A percentile compares a stretch with the other conserved stretches of the same genome.
Conservation (phyloP, 371 early-diverging fungal species). For the Mucor plumbeus region DNA sequence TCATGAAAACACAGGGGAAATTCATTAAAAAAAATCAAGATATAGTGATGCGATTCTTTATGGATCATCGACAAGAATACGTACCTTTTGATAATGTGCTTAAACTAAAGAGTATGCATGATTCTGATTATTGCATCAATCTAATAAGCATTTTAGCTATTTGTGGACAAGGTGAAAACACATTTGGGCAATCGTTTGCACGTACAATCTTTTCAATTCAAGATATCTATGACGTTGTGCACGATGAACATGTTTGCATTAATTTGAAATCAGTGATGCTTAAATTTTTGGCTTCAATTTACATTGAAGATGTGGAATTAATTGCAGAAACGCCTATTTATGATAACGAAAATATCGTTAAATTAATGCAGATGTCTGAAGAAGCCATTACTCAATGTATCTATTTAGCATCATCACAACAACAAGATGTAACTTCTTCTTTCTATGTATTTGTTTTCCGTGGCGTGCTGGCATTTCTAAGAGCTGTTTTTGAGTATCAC, state of each 20-base stretch:
- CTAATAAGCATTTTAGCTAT: conserved; percentile 47
- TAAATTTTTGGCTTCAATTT: conserved; percentile 41
- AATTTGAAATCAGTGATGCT: conserved; percentile 32
- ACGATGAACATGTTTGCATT: conserved; percentile 17
- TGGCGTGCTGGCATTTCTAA: conserved; percentile 38
- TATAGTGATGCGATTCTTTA: conserved; percentile 43
- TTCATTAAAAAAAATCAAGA: conserved; percentile 55
- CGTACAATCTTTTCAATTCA: conserved; percentile 39
- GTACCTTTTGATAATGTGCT: conserved; percentile 35
- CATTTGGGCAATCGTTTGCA: conserved; percentile 56
- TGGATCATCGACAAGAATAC: conserved; percentile 49
- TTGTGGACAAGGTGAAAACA: conserved; percentile 60
- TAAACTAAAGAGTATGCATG: conserved; percentile 19
- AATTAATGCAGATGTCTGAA: conserved; percentile 24
- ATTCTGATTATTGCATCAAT: conserved; percentile 45
- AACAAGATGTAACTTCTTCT: not conserved
- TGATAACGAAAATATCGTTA: conserved; percentile 27
- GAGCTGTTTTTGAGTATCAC: conserved; percentile 40
- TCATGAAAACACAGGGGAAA: conserved; percentile 53
- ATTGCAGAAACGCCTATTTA: conserved; percentile 25
- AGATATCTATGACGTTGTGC: conserved; percentile 28
- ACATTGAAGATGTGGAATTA: conserved; percentile 42
- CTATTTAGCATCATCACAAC: not conserved
- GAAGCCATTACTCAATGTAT: conserved; percentile 24
- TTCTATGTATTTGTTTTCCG: conserved; percentile 25